Evolutionary conservation across 2,329 filamentous ascomycete genomes (phyloP).

Genomic region (Polychaeton citri): DNA sequence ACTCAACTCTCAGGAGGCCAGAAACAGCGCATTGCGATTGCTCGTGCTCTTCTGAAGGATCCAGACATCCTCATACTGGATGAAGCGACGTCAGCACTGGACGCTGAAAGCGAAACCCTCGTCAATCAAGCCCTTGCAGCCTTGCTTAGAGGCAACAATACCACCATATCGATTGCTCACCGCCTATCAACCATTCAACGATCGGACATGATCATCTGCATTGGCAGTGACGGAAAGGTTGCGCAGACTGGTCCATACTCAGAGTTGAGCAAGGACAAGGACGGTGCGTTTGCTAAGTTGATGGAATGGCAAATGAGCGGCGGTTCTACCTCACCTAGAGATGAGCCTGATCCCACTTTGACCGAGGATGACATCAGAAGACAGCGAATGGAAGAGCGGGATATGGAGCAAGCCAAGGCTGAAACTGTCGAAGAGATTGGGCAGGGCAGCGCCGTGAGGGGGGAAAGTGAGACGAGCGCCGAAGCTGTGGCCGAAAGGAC

Average conservation of each 20-base stretch:
- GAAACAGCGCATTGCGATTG: conserved; percentile 96
- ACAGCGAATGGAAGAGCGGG: conserved; percentile 23
- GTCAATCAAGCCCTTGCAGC: conserved; percentile 81
- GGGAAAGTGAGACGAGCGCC: conserved; percentile 14
- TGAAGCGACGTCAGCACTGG: conserved; percentile 85
- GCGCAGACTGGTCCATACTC: conserved; percentile 81
- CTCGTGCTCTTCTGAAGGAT: conserved; percentile 82
- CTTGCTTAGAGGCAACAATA: conserved; percentile 75
- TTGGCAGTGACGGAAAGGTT: conserved; percentile 73
- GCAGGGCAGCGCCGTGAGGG: conserved; percentile 14
- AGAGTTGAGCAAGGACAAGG: conserved; percentile 56
- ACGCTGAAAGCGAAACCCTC: conserved; percentile 91
- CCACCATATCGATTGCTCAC: conserved; percentile 95
- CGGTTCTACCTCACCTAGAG: conserved; percentile 26
- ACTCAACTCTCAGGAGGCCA: conserved; percentile 92
- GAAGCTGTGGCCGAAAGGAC: conserved; percentile 18
- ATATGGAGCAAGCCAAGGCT: conserved; percentile 15
- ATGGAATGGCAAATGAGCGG: conserved; percentile 99
- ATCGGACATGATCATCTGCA: conserved; percentile 85
- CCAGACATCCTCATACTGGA: conserved; percentile 95
- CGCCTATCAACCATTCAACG: conserved; percentile 92
- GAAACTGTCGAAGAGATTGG: conserved; percentile 25
- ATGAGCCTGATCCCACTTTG: conserved; percentile 13
- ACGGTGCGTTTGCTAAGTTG: conserved; percentile 81
- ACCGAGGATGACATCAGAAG: conserved; percentile 41